Base-by-base conservation (phyloP, 306 rosid species). In the Amphicarpaea edgeworthii region DNA sequence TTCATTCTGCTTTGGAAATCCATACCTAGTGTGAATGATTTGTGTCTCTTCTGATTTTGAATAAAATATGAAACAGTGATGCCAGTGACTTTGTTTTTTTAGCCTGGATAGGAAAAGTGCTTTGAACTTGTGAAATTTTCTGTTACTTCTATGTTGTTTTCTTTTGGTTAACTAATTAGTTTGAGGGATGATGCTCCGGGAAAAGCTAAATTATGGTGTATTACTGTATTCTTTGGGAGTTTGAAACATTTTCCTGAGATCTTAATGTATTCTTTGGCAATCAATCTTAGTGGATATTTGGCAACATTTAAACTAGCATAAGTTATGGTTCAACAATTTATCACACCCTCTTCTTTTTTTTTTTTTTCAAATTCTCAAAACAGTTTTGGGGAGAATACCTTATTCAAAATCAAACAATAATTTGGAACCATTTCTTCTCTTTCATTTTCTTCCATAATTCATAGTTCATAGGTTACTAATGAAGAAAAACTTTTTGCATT, bases 11-110 rank as follows among this genome's bases (percentile, higher is more conserved):
- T 76, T 47, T 68, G 30, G 68, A 73, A 77, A 42, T 79, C 34
- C 71, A 79, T 63, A 43, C 75, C 45, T 23, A 6, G 26, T 73
- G 75, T 57, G 84, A 61, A 68, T 63, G 64, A 40, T 5, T 73
- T 53, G 43, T 54, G 21, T 60, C 57, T 60, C 57, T 16, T 24
- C 53, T 58, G 55, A 23, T 7, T 38, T 69, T 34, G 65, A 60
- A 20, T 46, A 47, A 76, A 55, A 64, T 12, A 38, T 28, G 24
- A 53, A 15, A 68, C 50, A 58, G 53, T 57, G 49, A 17, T 20
- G 50, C 24, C 57, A 38, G 58, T 66, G 58, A 19, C 32, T 67
- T 40, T 77, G 7, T 59, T 14, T 6, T 41, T 21, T 41, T 40
- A 51, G 7, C 73, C 66, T 51, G 66, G 55, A 28, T 28, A 59